Base-by-base conservation (phyloP, 2,329 filamentous ascomycete genomes). In the Penicillium sp. region DNA sequence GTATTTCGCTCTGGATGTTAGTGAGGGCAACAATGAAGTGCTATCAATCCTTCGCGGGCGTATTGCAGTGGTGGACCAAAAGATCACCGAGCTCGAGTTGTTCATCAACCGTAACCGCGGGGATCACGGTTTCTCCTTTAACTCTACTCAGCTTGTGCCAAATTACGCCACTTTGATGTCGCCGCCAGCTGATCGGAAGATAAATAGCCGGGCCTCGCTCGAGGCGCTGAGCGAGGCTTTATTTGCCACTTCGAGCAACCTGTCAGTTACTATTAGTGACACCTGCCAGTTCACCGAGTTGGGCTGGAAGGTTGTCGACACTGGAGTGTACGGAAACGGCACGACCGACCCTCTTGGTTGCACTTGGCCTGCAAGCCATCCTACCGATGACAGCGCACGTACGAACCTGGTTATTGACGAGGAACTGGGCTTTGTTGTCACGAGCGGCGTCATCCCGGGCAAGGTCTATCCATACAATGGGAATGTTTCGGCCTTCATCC, bases 121-220 rank as follows among this genome's bases (percentile, higher is more conserved):
- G 9, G 57, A 59, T 36, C 53, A 59, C 33, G 57, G 57, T 35
- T 59, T 59, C 39, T 59, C 53, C 16, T 59, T 49, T 19, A 56
- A 53, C 6, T 33, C 53, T 9, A 22, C 16, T 4, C 52, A 59
- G 24, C 57, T 59, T 56, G 19, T 41, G 7, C 14, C 53, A 6
- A 59, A 59, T 27, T 53, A 59, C n/a, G 18, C 14, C 10, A 22
- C 11, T 4, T 35, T 55, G 27, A 59, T 59, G 57, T 40, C 14
- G 1, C 53, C 57, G 4, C 57, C 57, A 6, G 19, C 39, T 11
- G 47, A 59, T 40, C 49, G 53, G 1, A 59, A 47, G 2, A 53
- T 56, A 19, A 19, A 53, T 14, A 56, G 53, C 14, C 24, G 57
- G 6, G 22, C 14, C 33, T 9, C 27, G 1, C 22, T 59, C 14